Base-by-base conservation (phyloP, 2,329 filamentous ascomycete species). In the Cercospora beticola region DNA sequence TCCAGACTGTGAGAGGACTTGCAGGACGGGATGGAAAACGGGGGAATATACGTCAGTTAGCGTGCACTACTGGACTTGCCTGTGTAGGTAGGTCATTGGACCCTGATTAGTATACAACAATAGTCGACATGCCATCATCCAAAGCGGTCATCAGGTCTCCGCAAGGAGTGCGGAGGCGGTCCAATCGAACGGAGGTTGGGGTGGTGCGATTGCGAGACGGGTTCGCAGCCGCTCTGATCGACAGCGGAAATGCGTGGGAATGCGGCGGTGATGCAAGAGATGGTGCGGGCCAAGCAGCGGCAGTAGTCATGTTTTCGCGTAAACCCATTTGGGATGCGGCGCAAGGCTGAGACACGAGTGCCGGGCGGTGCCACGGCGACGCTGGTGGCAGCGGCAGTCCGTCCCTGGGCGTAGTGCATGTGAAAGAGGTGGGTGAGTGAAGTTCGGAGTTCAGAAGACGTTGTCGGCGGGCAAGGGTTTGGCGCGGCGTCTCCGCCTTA, bases 91-190 rank as follows among this genome's bases (percentile, higher is more conserved):
- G 31, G 52, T 61, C 43, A 67, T 64, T 67, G 65, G 61, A 67
- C 60, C 65, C 60, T 64, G 64, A 66, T 43, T 16, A 14, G 14
- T n/a, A 10, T 36, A 18, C 40, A 61, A 18, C 40, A 61, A 28
- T 14, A 64, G 63, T 49, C n/a, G n/a, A 49, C 18, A 46, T 46
- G 46, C 18, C 46, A 49, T 49, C 46, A 49, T 21, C 46, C 43
- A 9, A 9, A 46, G 9, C 43, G 43, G 65, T 16, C 65, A 67
- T 67, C 65, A 67, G 63, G 31, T 49, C 30, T 62, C 59, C 33
- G 18, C 46, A 49, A 46, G 43, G 43, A 46, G 18, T 49, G 46
- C 46, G 46, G 46, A 49, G 46, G 9, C n/a, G 16, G 46, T 21
- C 46, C 46, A 23, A 49, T 49, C 46, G 46, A 21, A 9, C 8